Conservation (phyloP, 1,139 yeast genomes). For the Saccharomyces hybrid region DNA sequence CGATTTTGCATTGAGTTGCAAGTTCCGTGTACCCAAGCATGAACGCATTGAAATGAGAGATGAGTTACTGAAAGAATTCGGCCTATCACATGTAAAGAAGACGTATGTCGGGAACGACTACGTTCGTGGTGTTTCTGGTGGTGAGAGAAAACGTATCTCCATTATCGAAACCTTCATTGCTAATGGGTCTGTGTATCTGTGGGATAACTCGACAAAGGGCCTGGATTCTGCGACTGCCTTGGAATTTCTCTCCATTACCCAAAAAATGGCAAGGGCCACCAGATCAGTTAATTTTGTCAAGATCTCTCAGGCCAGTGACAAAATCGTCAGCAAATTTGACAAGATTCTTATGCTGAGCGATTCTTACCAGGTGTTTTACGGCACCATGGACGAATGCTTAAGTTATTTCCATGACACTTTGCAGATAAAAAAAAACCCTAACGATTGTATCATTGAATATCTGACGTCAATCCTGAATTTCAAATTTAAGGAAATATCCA, state of each 20-base stretch:
- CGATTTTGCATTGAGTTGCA: conserved; percentile 32
- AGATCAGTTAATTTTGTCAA: conserved; percentile 42
- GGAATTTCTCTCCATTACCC: conserved; percentile 41
- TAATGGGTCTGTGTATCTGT: conserved; percentile 41
- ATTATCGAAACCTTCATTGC: conserved; percentile 44
- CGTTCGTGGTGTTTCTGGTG: conserved; percentile 41
- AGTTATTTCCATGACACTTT: conserved; percentile 37
- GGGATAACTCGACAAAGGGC: conserved; percentile 54
- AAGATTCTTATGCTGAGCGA: conserved; percentile 40
- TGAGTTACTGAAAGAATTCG: conserved; percentile 36
- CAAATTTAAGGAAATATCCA: conserved; percentile 8
- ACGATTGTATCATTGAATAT: conserved; percentile 49
- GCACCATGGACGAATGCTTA: conserved; percentile 38
- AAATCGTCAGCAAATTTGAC: conserved; percentile 42
- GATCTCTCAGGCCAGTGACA: conserved; percentile 46
- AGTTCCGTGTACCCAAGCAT: conserved; percentile 32
- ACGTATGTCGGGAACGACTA: conserved; percentile 41
- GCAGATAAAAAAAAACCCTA: conserved; percentile 43
- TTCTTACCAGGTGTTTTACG: conserved; percentile 42
- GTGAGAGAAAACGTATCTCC: conserved; percentile 41
- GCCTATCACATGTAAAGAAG: conserved; percentile 36
- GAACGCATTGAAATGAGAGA: conserved; percentile 35
- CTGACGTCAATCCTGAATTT: conserved; percentile 47
- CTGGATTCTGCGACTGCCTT: conserved; percentile 45
- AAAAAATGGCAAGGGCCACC: conserved; percentile 38